phyloP scores from a whole-genome alignment of 179 eudicot genomes.

The Vitellaria paradoxa region DNA sequence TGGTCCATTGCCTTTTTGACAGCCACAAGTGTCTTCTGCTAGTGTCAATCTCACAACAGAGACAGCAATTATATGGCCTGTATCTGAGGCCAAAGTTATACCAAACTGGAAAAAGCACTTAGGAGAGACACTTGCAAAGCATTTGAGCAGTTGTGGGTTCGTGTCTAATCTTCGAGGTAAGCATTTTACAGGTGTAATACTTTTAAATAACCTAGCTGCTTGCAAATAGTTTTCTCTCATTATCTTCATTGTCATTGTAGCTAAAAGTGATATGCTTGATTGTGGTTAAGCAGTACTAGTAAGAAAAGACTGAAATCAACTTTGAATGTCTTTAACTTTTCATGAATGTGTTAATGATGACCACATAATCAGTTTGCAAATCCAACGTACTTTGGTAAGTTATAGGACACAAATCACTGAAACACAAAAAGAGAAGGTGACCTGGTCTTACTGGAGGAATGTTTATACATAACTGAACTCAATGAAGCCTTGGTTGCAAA shows the following conservation, averaged over 20 bases:
- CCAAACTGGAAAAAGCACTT: constrained; percentile 76
- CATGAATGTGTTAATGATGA: not conserved
- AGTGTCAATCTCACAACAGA: constrained; percentile 89
- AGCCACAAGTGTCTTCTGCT: constrained; percentile 96
- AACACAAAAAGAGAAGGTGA: too few species aligned
- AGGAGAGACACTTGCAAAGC: constrained; percentile 85
- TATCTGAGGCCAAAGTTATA: constrained; percentile 64
- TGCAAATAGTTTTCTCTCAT: not conserved
- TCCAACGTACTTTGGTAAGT: too few species aligned
- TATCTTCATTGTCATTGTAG: not conserved
- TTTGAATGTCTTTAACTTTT: not conserved
- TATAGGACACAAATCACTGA: too few species aligned
- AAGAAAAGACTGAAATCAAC: not conserved
- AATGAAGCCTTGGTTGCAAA: too few species aligned
- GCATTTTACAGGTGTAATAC: constrained; percentile 3
- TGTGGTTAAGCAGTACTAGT: not conserved
- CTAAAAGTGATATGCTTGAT: not conserved
- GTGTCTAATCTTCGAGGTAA: constrained; percentile 81
- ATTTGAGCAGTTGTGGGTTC: constrained; percentile 89
- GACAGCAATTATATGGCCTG: constrained; percentile 95
- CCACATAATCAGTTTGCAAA: too few species aligned
- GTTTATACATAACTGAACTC: too few species aligned
- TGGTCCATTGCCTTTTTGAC: constrained; percentile 18
- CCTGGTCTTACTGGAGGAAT: too few species aligned
- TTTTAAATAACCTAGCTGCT: constrained; percentile 1